Evolutionary conservation across 2,329 filamentous ascomycete genomes (phyloP).

Genomic region (Hymenoscyphus infarciens): DNA sequence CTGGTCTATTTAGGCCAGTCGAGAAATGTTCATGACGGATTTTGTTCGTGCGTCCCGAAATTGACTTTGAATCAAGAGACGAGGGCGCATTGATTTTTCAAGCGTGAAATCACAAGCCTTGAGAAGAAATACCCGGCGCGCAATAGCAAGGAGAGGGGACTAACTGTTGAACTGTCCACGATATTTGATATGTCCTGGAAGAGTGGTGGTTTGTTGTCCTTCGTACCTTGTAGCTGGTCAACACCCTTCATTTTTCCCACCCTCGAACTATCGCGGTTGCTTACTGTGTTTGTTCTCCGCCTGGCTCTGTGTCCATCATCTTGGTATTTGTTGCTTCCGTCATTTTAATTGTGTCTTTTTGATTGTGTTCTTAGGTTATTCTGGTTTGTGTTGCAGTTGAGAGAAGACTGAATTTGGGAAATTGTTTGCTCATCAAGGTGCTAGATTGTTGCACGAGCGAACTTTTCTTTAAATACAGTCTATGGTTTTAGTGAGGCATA

Average conservation of each 20-base stretch:
- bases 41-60: too few relatives aligned
- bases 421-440: too few relatives aligned
- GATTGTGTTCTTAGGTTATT: not conserved
- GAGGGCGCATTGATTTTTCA: not conserved
- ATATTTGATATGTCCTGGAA: slow-evolving; percentile 47
- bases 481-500: not conserved
- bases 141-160: slow-evolving; percentile 10
- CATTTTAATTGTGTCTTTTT: slow-evolving; percentile 10
- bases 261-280: slow-evolving; percentile 15
- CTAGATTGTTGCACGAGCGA: too few relatives aligned
- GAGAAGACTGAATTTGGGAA: too few relatives aligned
- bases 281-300: slow-evolving; percentile 58
- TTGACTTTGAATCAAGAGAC: too few relatives aligned
- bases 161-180: slow-evolving; percentile 55
- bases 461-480: too few relatives aligned
- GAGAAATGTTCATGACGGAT: too few relatives aligned
- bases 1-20: not conserved
- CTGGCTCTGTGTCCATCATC: slow-evolving; percentile 56
- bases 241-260: not conserved
- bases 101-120: not conserved
- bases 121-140: not conserved
- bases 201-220: slow-evolving; percentile 47
- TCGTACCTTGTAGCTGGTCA: slow-evolving; percentile 49
- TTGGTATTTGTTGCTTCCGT: slow-evolving; percentile 32
- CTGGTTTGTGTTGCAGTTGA: not conserved